A percentile compares a stretch with the other conserved stretches of the same genome.
Conservation (phyloP, 2,329 filamentous ascomycete species). For the Ceratocystis papillata region DNA sequence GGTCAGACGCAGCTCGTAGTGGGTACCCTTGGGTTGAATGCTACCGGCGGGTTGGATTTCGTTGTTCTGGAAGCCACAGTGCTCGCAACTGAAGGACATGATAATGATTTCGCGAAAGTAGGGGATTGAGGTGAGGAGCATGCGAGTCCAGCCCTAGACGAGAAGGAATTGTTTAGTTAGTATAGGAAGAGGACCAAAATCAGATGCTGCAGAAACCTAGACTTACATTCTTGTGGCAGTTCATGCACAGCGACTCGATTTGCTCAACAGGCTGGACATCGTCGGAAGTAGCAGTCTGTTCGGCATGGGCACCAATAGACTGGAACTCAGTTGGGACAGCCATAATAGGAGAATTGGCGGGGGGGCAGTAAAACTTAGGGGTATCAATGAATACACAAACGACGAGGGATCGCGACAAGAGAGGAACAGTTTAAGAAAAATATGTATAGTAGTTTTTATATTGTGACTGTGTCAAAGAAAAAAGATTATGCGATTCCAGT, state of each 20-base stretch:
- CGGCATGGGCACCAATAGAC: slow-evolving; percentile 51
- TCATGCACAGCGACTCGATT: slow-evolving; percentile 76
- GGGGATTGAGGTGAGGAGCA: slow-evolving; percentile 84
- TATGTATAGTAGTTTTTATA: neutral
- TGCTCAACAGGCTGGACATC: slow-evolving; percentile 51
- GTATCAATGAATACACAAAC: slow-evolving; percentile 8
- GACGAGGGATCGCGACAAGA: slow-evolving; percentile 1
- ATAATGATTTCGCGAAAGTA: slow-evolving; percentile 97
- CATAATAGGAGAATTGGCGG: slow-evolving; percentile 31
- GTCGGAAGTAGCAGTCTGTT: slow-evolving; percentile 39
- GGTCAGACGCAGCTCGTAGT: slow-evolving; percentile 73
- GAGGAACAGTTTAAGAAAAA: neutral
- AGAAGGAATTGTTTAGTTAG: slow-evolving; percentile 24
- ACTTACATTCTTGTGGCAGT: slow-evolving; percentile 65
- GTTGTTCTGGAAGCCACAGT: slow-evolving; percentile 83
- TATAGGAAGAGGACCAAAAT: neutral
- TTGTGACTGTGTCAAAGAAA: slow-evolving; percentile 4
- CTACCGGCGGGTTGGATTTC: slow-evolving; percentile 87
- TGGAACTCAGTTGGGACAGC: slow-evolving; percentile 45
- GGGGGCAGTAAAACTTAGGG: slow-evolving; percentile 34
- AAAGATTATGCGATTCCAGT: slow-evolving; percentile 17
- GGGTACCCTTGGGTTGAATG: slow-evolving; percentile 78
- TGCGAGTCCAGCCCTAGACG: slow-evolving; percentile 63
- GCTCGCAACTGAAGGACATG: slow-evolving; percentile 88
- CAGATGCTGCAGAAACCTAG: neutral